Evolutionary conservation across 2,329 filamentous ascomycete genomes (phyloP).

Genomic region (Beauveria sp.): DNA sequence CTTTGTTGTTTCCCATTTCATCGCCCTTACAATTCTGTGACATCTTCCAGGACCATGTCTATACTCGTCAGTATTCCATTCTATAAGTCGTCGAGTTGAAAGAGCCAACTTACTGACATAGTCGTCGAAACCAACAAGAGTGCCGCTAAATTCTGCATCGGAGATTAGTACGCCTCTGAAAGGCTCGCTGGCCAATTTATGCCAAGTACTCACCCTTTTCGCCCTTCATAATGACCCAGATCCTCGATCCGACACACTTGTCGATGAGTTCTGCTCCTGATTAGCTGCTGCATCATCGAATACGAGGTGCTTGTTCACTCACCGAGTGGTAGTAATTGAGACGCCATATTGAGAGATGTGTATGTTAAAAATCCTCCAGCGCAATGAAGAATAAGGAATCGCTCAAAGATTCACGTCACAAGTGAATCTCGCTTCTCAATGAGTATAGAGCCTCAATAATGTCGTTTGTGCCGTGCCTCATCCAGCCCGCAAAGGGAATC

Average conservation of each 20-base stretch:
- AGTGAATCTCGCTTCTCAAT: not conserved
- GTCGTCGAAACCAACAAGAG: conserved; percentile 92
- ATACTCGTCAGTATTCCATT: conserved; percentile 16
- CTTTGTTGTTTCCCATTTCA: not conserved
- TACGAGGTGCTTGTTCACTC: conserved; percentile 17
- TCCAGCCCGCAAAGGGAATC: not conserved
- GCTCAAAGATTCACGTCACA: not conserved
- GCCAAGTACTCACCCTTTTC: conserved; percentile 65
- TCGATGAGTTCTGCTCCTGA: conserved; percentile 77
- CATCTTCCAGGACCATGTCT: conserved; percentile 99
- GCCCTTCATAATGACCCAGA: conserved; percentile 99
- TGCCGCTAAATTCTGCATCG: conserved; percentile 81
- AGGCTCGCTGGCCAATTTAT: not conserved
- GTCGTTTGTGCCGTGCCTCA: not conserved
- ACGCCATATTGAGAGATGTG: conserved; percentile 48
- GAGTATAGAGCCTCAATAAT: not conserved
- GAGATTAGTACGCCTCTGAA: conserved; percentile 13
- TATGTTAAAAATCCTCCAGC: no score
- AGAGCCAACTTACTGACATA: conserved; percentile 82
- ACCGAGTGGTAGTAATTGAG: conserved; percentile 68
- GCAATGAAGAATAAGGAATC: no score
- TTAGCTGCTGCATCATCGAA: conserved; percentile 15
- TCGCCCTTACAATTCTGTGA: conserved; percentile 73
- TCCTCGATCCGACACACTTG: conserved; percentile 94
- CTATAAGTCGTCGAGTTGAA: not conserved